Evolutionary conservation across 345 rosid genomes (phyloP).

Genomic region (Passiflora organensis): DNA sequence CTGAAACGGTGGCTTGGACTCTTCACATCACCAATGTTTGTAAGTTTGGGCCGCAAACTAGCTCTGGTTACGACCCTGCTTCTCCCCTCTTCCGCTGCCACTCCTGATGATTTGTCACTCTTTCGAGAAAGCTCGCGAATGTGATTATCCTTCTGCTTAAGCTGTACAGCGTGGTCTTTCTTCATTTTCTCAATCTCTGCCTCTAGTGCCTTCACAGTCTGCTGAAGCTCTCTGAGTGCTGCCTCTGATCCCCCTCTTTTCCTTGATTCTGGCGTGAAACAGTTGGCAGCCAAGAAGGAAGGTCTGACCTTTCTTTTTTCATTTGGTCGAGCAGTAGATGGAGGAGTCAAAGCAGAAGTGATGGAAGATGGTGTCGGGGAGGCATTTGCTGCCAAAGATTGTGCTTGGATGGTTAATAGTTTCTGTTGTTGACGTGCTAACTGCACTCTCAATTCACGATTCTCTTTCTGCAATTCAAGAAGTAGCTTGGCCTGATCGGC

Average conservation of each 20-base stretch:
- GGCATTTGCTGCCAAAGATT: conserved; percentile 55
- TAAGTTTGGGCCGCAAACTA: conserved; percentile 59
- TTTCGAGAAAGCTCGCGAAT: conserved; percentile 49
- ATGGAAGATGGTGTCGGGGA: conserved; percentile 74
- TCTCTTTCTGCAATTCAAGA: conserved; percentile 82
- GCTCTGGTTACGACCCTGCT: conserved; percentile 54
- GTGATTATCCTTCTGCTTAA: conserved; percentile 71
- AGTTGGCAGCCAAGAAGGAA: conserved; percentile 59
- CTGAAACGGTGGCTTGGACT: conserved; percentile 73
- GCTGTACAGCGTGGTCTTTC: conserved; percentile 59
- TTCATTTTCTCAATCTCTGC: conserved; percentile 71
- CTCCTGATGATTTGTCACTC: conserved; percentile 36
- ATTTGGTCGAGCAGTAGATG: conserved; percentile 49
- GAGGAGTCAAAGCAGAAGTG: conserved; percentile 68
- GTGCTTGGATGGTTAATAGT: conserved; percentile 63
- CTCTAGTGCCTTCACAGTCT: conserved; percentile 60
- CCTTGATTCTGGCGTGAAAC: conserved; percentile 74
- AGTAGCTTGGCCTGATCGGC: conserved; percentile 60
- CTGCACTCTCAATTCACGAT: conserved; percentile 70
- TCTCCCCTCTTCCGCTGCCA: conserved; percentile 27
- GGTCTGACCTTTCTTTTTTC: conserved; percentile 57
- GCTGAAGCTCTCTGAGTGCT: conserved; percentile 49
- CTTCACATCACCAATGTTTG: conserved; percentile 48
- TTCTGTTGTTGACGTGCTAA: conserved; percentile 70
- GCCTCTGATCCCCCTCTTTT: conserved; percentile 49